phyloP scores from a whole-genome alignment of 1,284 basidiomycete genomes.

The Apiotrichum mycotoxinovorans region DNA sequence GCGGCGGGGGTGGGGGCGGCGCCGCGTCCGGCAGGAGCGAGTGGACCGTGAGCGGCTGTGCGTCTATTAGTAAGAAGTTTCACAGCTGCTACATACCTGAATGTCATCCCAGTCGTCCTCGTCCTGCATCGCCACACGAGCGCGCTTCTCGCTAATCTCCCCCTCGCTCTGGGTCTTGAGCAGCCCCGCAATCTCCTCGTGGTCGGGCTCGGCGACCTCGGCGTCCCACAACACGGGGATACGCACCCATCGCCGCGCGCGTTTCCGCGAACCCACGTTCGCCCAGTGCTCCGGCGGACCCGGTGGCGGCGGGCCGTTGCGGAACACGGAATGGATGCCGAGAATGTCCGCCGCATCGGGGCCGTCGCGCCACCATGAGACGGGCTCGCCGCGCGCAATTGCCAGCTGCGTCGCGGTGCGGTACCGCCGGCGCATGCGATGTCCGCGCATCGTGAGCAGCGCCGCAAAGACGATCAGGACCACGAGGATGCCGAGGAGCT shows the following conservation, averaged over 20 bases:
- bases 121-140: constrained; percentile 5
- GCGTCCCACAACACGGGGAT: constrained; percentile 29
- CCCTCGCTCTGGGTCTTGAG: neutral
- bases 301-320: neutral
- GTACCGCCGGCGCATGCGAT: constrained; percentile 36
- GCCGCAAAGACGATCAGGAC: constrained; percentile 33
- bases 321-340: neutral
- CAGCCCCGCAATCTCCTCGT: neutral
- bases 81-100: neutral
- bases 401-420: constrained; percentile 39
- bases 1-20: neutral
- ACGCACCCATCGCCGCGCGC: constrained; percentile 22
- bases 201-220: neutral
- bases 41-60: constrained; percentile 13
- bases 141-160: neutral
- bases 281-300: constrained; percentile 3
- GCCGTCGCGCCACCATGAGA: constrained; percentile 10
- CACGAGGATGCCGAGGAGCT: constrained; percentile 45
- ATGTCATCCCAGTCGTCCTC: neutral
- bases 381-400: constrained; percentile 36
- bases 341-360: neutral
- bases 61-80: neutral
- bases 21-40: constrained; percentile 2
- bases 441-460: constrained; percentile 30
- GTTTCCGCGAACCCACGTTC: constrained; percentile 1